Evolutionary conservation across 2,329 filamentous ascomycete genomes (phyloP), one percentile per base, ranked within the genome.

Genomic region (Talaromyces sp.): DNA sequence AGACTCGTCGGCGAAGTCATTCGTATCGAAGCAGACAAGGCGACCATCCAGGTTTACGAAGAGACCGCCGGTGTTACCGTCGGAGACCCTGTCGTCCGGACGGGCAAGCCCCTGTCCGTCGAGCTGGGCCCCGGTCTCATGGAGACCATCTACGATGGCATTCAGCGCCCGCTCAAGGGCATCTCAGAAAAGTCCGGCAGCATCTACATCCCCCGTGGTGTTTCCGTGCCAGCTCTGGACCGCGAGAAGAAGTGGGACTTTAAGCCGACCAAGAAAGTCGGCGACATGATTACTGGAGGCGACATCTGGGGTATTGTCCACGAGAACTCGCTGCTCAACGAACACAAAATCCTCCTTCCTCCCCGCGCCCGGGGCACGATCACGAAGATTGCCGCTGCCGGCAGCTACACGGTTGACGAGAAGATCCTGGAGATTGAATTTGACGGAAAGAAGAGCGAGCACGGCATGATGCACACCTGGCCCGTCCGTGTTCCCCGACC

Each of bases 101-200:
- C 93, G 61, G 91, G 92, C 77, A 97, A 98, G 84, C 95, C 95
- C 65, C 83, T 99, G 59, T 97, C 95, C 61, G 95, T 99, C 78
- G 95, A 99, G 78, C 89, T 99, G 54, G 95, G 95, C 56, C 95
- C 95, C 65, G 95, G 95, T 75, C 82, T 99, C 76, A 91, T 99
- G 85, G 93, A 98, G 81, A 97, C 95, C 68, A 99, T 99, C 77
- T 99, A 98, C 83, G 95, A 99, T 77, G 95, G 95, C 81, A 99
- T 99, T 71, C 95, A 99, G 78, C 89, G 95, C 74, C 95, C 95
- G 56, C 87, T 99, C 69, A 89, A 89, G 79, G 87, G 86, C 67
- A 99, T 99, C 71, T 82, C 91, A 68, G 81, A 88, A 46, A 78
- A 84, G 55, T 87, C 92, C 57, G 82, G 91, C 72, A 92, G 90